These are phyloP conservation scores for Pneumocystis canis DNA, from an alignment of 1,139 yeast genomes.

Conservation along the genomic window DNA sequence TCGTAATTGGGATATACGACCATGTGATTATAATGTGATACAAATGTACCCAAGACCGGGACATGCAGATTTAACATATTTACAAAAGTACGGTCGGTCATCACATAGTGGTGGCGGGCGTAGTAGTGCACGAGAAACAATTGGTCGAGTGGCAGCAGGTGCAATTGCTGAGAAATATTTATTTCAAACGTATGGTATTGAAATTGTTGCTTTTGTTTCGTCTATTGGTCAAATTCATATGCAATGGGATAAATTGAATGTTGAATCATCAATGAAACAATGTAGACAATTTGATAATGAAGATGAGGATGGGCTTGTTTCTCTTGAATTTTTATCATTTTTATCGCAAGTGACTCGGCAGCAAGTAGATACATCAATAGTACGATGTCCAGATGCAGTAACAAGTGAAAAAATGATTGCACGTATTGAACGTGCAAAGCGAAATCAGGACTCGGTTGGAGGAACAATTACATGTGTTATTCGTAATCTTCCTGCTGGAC, in stretches of 20 bases:
- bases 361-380: slow-evolving; percentile 77
- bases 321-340: slow-evolving; percentile 47
- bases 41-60: slow-evolving; percentile 94
- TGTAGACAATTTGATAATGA: no score
- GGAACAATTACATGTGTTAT: slow-evolving; percentile 96
- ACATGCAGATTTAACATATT: slow-evolving; percentile 92
- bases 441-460: slow-evolving; percentile 82
- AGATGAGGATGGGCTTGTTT: slow-evolving; percentile 54
- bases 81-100: slow-evolving; percentile 77
- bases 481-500: slow-evolving; percentile 80
- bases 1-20: slow-evolving; percentile 87
- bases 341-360: slow-evolving; percentile 73
- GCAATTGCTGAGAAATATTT: slow-evolving; percentile 92
- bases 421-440: slow-evolving; percentile 76
- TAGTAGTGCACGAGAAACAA: slow-evolving; percentile 92
- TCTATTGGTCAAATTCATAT: slow-evolving; percentile 56
- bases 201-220: slow-evolving; percentile 90
- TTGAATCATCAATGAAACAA: no score
- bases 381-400: slow-evolving; percentile 75
- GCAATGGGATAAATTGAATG: slow-evolving; percentile 11
- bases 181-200: slow-evolving; percentile 61
- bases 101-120: slow-evolving; percentile 96
- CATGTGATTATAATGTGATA: slow-evolving; percentile 75
- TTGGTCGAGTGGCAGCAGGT: slow-evolving; percentile 94
- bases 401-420: slow-evolving; percentile 70